A percentile compares a stretch with the other conserved stretches of the same genome.
Evolutionary conservation across 2,329 filamentous ascomycete genomes (phyloP).

Genomic region (Daldinia eschscholtzii): DNA sequence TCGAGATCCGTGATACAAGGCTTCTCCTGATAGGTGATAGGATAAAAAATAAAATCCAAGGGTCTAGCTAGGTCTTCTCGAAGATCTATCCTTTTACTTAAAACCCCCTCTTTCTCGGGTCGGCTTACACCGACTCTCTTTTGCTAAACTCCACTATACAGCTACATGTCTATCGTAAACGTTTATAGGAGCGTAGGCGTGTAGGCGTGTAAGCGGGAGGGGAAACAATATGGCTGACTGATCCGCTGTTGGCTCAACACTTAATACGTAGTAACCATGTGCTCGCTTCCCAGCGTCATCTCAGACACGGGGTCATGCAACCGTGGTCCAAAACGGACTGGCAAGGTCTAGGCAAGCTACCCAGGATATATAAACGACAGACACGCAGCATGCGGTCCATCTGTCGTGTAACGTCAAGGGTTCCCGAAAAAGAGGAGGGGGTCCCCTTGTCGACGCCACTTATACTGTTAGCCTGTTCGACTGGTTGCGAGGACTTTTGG

Average conservation of each 20-base stretch:
- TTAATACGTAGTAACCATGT: slow-evolving; percentile 29
- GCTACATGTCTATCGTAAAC: slow-evolving; percentile 14
- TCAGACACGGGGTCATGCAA: slow-evolving; percentile 47
- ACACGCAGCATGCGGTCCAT: slow-evolving; percentile 42
- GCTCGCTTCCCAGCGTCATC: slow-evolving; percentile 43
- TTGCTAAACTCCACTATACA: slow-evolving; percentile 35
- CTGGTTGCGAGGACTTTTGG: slow-evolving; percentile 16
- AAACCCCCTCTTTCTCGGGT: slow-evolving; percentile 33
- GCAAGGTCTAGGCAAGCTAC: slow-evolving; percentile 35
- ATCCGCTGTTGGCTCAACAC: slow-evolving; percentile 25
- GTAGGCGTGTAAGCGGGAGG: slow-evolving; percentile 25
- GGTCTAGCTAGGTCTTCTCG: slow-evolving; percentile 18
- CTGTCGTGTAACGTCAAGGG: slow-evolving; percentile 47
- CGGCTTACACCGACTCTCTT: slow-evolving; percentile 35
- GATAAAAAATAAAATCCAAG: slow-evolving; percentile 12
- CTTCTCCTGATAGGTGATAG: slow-evolving; percentile 28
- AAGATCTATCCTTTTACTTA: slow-evolving; percentile 27
- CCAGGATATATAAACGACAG: slow-evolving; percentile 39
- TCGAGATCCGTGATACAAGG: slow-evolving; percentile 38
- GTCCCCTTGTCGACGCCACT: slow-evolving; percentile 30
- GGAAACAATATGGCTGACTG: slow-evolving; percentile 27
- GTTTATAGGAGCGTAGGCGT: neutral
- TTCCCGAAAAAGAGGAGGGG: slow-evolving; percentile 33
- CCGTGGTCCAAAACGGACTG: slow-evolving; percentile 46
- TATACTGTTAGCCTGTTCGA: slow-evolving; percentile 5